Conservation (phyloP, 345 rosid species). For the Linum lewisii region DNA sequence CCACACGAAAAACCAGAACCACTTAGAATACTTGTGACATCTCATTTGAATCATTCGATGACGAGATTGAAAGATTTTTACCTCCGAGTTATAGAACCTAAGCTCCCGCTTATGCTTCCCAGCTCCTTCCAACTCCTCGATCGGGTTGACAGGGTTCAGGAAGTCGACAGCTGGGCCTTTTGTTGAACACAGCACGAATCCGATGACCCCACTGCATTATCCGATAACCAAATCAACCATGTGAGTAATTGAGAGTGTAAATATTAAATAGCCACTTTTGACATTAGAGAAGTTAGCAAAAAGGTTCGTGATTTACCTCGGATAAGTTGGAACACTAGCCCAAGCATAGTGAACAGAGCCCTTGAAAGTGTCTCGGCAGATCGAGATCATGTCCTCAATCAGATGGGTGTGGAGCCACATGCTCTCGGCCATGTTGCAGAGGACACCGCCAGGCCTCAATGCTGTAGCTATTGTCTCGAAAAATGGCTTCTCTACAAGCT, state of each 20-base stretch:
- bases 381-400: constrained; percentile 67
- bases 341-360: constrained; percentile 88
- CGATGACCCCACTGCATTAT: constrained; percentile 74
- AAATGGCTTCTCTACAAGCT: constrained; percentile 92
- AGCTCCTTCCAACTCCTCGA: constrained; percentile 76
- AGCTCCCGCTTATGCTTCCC: constrained; percentile 49
- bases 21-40: too few relatives aligned
- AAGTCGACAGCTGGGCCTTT: constrained; percentile 79
- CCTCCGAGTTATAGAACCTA: constrained; percentile 80
- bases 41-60: background rate
- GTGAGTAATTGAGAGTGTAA: background rate
- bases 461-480: constrained; percentile 70
- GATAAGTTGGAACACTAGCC: constrained; percentile 95
- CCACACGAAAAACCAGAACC: constrained; percentile 1
- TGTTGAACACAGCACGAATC: constrained; percentile 72
- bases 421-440: constrained; percentile 96
- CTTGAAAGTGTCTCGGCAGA: constrained; percentile 67
- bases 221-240: background rate
- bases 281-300: background rate
- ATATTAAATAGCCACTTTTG: too few relatives aligned
- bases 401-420: constrained; percentile 99
- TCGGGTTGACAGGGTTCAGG: constrained; percentile 74
- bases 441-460: constrained; percentile 85
- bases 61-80: constrained; percentile 11
- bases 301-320: constrained; percentile 40